Conservation (phyloP, 192 early-diverging fungal genomes). For the Gryganskiella cystojenkinii region DNA sequence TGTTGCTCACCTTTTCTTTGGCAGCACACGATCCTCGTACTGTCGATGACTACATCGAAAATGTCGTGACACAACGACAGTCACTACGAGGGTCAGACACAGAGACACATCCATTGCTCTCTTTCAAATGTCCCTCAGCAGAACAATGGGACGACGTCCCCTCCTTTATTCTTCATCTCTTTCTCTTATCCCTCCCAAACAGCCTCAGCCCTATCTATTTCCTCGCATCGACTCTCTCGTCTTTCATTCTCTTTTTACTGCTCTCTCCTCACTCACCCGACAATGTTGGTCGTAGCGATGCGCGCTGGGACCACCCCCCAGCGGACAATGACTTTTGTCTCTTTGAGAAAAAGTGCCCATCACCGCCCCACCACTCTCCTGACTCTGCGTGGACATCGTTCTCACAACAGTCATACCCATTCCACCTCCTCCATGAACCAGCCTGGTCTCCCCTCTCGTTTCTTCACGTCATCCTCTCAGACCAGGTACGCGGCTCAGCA, state of each 20-base stretch:
- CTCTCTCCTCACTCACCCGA: background rate
- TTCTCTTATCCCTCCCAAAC: background rate
- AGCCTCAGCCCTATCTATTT: too few relatives aligned
- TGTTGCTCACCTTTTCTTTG: too few relatives aligned
- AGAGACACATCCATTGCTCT: too few relatives aligned
- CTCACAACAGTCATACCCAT: slow-evolving; percentile 36
- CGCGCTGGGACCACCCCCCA: slow-evolving; percentile 21
- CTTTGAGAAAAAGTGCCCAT: slow-evolving; percentile 24
- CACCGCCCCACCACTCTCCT: slow-evolving; percentile 4
- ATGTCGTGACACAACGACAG: too few relatives aligned
- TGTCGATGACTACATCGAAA: too few relatives aligned
- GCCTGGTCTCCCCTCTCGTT: slow-evolving; percentile 21
- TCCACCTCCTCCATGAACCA: slow-evolving; percentile 4
- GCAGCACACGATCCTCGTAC: too few relatives aligned
- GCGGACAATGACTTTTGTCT: slow-evolving; percentile 14
- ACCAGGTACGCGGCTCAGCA: slow-evolving; percentile 18
- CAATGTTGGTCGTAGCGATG: slow-evolving; percentile 45
- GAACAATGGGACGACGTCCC: background rate
- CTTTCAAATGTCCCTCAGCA: background rate
- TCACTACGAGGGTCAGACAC: too few relatives aligned
- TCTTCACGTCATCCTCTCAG: slow-evolving; percentile 35
- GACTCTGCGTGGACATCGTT: background rate
- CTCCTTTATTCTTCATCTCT: background rate
- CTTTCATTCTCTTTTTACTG: background rate
- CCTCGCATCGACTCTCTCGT: background rate